Percentiles rank a stretch among this genome's conserved stretches.
phyloP scores from a whole-genome alignment of 345 rosid species.

The Rhodamnia argentea region DNA sequence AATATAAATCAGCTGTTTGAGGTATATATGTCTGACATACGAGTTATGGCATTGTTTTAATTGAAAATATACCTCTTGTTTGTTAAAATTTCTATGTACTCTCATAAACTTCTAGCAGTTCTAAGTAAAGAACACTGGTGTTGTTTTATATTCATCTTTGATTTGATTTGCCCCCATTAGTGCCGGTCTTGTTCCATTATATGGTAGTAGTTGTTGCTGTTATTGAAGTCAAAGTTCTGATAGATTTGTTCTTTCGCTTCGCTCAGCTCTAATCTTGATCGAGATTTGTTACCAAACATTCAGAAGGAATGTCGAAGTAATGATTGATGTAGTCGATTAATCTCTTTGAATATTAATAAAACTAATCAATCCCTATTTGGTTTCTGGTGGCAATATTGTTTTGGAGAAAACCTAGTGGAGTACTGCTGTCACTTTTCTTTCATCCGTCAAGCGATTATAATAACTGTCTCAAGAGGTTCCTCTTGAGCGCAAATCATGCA shows the following conservation, averaged over 20 bases:
- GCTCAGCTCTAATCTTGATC: not conserved
- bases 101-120: not conserved
- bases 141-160: not conserved
- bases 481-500: not conserved
- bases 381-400: not conserved
- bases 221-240: not conserved
- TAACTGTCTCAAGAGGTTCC: not conserved
- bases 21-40: constrained; percentile 18
- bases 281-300: not conserved
- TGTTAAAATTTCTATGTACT: not conserved
- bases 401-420: not conserved
- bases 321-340: not conserved
- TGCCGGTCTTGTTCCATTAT: not conserved
- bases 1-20: constrained; percentile 87
- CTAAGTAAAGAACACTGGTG: not conserved
- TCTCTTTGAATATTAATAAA: not conserved
- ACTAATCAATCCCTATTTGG: not conserved
- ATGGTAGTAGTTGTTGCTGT: not conserved
- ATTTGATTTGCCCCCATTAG: not conserved
- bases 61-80: not conserved
- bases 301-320: not conserved
- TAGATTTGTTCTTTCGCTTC: not conserved
- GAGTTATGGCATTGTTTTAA: not conserved
- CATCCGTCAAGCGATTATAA: not conserved
- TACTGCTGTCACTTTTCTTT: not conserved